These are phyloP conservation scores for Ophiostoma sp. DNA, from an alignment of 2,329 filamentous ascomycete genomes.

Conservation along the genomic window DNA sequence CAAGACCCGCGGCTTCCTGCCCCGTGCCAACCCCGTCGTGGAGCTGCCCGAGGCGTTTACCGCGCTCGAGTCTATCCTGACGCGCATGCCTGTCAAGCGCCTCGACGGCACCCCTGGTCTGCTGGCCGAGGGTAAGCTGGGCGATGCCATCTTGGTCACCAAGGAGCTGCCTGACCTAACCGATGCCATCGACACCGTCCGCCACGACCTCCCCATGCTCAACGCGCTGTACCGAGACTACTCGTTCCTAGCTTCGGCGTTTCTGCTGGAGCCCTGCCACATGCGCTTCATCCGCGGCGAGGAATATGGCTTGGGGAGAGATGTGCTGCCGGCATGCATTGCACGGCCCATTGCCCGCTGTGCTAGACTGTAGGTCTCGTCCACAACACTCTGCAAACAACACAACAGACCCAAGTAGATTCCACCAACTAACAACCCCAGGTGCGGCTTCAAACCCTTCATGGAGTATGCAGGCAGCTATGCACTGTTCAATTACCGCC, in stretches of 20 bases:
- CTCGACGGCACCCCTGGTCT: slow-evolving; percentile 69
- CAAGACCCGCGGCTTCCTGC: slow-evolving; percentile 67
- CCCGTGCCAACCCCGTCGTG: slow-evolving; percentile 57
- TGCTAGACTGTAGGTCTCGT: slow-evolving; percentile 63
- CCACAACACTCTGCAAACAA: background rate
- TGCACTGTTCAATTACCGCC: slow-evolving; percentile 63
- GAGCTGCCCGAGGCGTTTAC: slow-evolving; percentile 69
- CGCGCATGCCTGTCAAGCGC: slow-evolving; percentile 74
- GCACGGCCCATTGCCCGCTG: slow-evolving; percentile 77
- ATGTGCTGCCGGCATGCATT: slow-evolving; percentile 66
- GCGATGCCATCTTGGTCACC: slow-evolving; percentile 59
- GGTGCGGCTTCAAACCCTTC: slow-evolving; percentile 75
- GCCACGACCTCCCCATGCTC: slow-evolving; percentile 68
- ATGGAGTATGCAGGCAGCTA: slow-evolving; percentile 77
- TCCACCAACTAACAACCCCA: background rate
- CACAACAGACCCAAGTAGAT: background rate
- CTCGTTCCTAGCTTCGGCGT: slow-evolving; percentile 82
- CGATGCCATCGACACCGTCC: slow-evolving; percentile 64
- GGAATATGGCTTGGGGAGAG: slow-evolving; percentile 70
- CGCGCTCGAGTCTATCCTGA: slow-evolving; percentile 63
- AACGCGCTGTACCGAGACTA: slow-evolving; percentile 90
- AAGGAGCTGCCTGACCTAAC: slow-evolving; percentile 73
- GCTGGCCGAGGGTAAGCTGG: slow-evolving; percentile 67
- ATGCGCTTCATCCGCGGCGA: slow-evolving; percentile 64
- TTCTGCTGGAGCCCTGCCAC: slow-evolving; percentile 88